Conservation (phyloP, 306 rosid species). For the Vicia faba region DNA sequence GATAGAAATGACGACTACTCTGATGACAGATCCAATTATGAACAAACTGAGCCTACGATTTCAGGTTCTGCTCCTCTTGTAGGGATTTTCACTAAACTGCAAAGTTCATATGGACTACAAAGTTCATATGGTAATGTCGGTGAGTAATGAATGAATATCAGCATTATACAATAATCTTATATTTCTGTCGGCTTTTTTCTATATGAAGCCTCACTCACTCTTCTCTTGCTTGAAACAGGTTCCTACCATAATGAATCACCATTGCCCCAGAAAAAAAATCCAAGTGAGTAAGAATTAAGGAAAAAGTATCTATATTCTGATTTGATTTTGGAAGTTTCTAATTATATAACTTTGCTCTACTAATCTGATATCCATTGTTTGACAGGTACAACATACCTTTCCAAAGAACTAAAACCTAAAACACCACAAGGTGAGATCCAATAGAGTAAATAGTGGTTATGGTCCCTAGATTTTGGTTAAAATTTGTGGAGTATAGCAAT, state of each 20-base stretch:
- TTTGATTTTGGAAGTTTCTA: constrained; percentile 6
- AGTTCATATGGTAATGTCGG: constrained; percentile 53
- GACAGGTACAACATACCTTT: constrained; percentile 34
- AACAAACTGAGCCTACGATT: constrained; percentile 83
- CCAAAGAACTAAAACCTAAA: constrained; percentile 23
- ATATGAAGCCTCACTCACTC: constrained; percentile 2
- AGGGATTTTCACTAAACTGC: constrained; percentile 80
- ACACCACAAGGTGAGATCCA: constrained; percentile 30
- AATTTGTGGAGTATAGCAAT: neutral
- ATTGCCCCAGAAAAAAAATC: constrained; percentile 33
- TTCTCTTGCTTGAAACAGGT: constrained; percentile 39
- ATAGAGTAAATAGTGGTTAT: neutral
- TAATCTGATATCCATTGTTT: constrained; percentile 26
- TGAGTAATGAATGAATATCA: constrained; percentile 18
- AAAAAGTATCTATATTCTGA: neutral
- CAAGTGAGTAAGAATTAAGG: constrained; percentile 39
- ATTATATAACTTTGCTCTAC: neutral
- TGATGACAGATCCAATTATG: constrained; percentile 79
- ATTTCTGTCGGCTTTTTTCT: constrained; percentile 10
- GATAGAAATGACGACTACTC: constrained; percentile 57
- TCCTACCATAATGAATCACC: constrained; percentile 41
- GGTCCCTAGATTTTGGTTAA: neutral
- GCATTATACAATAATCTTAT: neutral
- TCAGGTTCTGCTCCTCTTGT: constrained; percentile 78
- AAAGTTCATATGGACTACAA: constrained; percentile 64